These are phyloP conservation scores for Aspergillus chevalieri DNA, from an alignment of 2,329 filamentous ascomycete genomes.

Conservation along the genomic window DNA sequence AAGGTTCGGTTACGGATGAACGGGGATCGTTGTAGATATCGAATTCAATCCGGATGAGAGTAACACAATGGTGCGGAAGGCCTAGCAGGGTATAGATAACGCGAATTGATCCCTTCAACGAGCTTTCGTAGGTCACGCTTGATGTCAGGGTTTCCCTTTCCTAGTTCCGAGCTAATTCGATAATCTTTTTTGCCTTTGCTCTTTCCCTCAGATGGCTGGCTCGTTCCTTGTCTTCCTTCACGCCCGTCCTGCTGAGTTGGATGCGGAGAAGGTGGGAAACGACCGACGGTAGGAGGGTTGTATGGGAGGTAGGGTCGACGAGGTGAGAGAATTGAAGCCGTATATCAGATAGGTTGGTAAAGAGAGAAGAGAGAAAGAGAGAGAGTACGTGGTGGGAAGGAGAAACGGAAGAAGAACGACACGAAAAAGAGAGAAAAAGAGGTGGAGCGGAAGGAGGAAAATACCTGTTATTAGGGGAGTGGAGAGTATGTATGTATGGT, in stretches of 20 bases:
- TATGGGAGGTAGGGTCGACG: constrained; percentile 10
- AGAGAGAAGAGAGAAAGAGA: constrained; percentile 11
- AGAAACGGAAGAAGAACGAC: constrained; percentile 20
- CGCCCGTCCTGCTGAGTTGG: not conserved
- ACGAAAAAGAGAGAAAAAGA: constrained; percentile 13
- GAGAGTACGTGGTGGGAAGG: constrained; percentile 15
- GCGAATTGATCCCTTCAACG: not conserved
- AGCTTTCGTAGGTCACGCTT: not conserved
- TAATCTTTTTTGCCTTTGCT: not conserved
- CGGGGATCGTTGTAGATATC: constrained; percentile 1
- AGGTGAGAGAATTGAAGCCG: constrained; percentile 10
- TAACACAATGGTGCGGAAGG: constrained; percentile 1
- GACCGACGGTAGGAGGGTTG: constrained; percentile 5
- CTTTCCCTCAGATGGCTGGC: not conserved
- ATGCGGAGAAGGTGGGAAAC: constrained; percentile 10
- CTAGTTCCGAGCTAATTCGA: not conserved
- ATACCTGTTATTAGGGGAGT: constrained; percentile 13
- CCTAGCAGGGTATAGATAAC: not conserved
- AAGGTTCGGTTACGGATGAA: not conserved
- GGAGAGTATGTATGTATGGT: constrained; percentile 5
- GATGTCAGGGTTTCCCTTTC: not conserved
- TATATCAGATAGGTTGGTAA: constrained; percentile 1
- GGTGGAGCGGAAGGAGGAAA: constrained; percentile 14
- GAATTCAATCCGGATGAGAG: not conserved
- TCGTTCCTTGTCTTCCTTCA: not conserved